These are phyloP conservation scores for Cornus controversa DNA, from an alignment of 148 eudicot species.

Conservation along the genomic window DNA sequence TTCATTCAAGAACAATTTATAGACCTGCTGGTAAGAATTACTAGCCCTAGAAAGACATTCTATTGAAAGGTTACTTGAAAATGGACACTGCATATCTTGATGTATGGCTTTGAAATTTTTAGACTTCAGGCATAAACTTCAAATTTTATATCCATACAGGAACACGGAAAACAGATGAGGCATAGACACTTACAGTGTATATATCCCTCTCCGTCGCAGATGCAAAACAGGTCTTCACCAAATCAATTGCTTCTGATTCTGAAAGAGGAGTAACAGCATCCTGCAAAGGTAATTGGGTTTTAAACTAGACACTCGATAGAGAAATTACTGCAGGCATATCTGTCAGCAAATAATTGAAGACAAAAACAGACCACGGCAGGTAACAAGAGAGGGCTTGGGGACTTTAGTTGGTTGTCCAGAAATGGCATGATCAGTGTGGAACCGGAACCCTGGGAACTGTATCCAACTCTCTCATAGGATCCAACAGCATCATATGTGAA, in stretches of 20 bases:
- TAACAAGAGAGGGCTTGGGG: slow-evolving; percentile 91
- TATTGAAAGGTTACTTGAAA: background rate
- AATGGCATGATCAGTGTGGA: slow-evolving; percentile 90
- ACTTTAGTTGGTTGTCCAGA: slow-evolving; percentile 93
- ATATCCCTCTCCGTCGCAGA: slow-evolving; percentile 98
- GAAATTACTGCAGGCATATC: background rate
- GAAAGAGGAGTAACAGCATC: slow-evolving; percentile 96
- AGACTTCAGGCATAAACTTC: background rate
- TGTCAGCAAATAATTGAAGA: background rate
- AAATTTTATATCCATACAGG: background rate
- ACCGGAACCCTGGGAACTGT: slow-evolving; percentile 97
- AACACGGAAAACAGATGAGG: background rate
- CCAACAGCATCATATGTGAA: slow-evolving; percentile 99
- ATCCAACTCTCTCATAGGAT: slow-evolving; percentile 94
- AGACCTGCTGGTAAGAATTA: background rate
- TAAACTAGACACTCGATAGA: background rate
- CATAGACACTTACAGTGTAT: slow-evolving; percentile 68
- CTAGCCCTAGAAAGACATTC: background rate
- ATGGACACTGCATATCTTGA: background rate
- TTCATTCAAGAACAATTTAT: background rate
- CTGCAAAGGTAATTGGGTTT: slow-evolving; percentile 24
- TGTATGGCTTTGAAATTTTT: background rate
- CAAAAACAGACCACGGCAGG: slow-evolving; percentile 60
- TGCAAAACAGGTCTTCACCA: slow-evolving; percentile 95
- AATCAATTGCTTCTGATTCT: slow-evolving; percentile 86